phyloP scores from a whole-genome alignment of 495 filamentous ascomycete species.

The Jackrogersella multiformis region DNA sequence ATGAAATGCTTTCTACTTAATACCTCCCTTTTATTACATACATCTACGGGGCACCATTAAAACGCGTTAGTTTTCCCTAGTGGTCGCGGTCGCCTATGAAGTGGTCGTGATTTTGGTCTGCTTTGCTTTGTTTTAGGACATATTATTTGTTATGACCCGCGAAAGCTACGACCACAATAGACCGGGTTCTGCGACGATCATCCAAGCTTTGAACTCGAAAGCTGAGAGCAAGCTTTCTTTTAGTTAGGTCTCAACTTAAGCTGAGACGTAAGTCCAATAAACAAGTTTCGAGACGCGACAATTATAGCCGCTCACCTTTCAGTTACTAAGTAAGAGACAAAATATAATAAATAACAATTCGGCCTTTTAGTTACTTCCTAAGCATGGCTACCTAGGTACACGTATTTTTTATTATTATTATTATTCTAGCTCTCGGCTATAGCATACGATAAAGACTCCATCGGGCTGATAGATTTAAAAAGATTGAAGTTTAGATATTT shows the following conservation, averaged over 20 bases:
- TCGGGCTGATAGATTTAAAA: conserved; percentile 19
- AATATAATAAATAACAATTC: neutral
- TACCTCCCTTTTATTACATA: conserved; percentile 11
- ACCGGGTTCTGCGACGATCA: conserved; percentile 11
- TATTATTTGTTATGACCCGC: conserved; percentile 27
- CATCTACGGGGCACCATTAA: neutral
- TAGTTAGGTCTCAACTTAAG: conserved; percentile 17
- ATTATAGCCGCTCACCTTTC: neutral
- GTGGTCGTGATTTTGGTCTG: conserved; percentile 24
- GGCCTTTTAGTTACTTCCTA: no score
- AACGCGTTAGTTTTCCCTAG: conserved; percentile 10
- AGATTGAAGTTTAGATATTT: conserved; percentile 36
- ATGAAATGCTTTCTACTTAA: conserved; percentile 11
- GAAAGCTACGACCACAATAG: conserved; percentile 7
- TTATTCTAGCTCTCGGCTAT: conserved; percentile 14
- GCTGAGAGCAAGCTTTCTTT: neutral
- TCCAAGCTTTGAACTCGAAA: neutral
- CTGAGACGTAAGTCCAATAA: conserved; percentile 7
- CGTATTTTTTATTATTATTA: no score
- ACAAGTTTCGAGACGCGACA: neutral
- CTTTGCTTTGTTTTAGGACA: neutral
- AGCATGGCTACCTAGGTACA: no score
- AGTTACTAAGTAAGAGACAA: neutral
- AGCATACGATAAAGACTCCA: conserved; percentile 25
- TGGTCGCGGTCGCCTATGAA: neutral